Percentiles rank a stretch among this genome's conserved stretches.
phyloP scores from a whole-genome alignment of 441 rosid genomes.

The Mallotus repandus region DNA sequence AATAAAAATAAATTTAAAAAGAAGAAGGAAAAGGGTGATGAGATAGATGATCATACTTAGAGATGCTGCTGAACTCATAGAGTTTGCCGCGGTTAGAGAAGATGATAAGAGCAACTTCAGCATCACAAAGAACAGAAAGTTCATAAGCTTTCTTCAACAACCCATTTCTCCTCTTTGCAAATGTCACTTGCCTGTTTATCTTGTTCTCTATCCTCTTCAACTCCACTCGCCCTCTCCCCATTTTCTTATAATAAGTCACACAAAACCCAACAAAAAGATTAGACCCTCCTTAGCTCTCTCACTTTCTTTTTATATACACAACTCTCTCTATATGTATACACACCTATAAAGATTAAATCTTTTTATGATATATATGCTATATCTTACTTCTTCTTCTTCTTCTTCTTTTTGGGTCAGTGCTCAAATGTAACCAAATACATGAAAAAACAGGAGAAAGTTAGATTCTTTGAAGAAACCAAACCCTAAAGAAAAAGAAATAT shows the following conservation, averaged over 20 bases:
- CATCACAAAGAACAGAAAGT: conserved; percentile 80
- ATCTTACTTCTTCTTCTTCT: conserved; percentile 3
- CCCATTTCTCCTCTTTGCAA: conserved; percentile 90
- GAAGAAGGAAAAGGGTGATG: neutral
- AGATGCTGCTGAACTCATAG: conserved; percentile 78
- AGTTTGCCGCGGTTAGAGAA: conserved; percentile 93
- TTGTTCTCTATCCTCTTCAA: conserved; percentile 95
- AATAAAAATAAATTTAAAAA: neutral
- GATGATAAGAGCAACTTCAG: conserved; percentile 84
- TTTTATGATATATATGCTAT: neutral
- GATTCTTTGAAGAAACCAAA: conserved; percentile 38
- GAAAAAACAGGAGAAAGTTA: conserved; percentile 31
- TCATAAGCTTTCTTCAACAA: conserved; percentile 88
- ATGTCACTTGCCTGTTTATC: conserved; percentile 92
- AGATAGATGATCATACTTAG: conserved; percentile 40
- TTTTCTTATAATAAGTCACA: conserved; percentile 9
- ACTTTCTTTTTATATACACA: conserved; percentile 2
- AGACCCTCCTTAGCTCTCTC: neutral
- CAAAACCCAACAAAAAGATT: neutral
- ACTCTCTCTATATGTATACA: neutral
- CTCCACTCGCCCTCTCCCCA: conserved; percentile 95
- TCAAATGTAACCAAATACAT: conserved; percentile 36
- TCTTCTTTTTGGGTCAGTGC: conserved; percentile 15
- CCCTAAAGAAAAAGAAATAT: conserved; percentile 35
- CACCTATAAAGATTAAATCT: neutral